A percentile compares a stretch with the other conserved stretches of the same genome.
Evolutionary conservation across 352 stramenopile genomes (phyloP).

Genomic region (Phytophthora pinifolia): DNA sequence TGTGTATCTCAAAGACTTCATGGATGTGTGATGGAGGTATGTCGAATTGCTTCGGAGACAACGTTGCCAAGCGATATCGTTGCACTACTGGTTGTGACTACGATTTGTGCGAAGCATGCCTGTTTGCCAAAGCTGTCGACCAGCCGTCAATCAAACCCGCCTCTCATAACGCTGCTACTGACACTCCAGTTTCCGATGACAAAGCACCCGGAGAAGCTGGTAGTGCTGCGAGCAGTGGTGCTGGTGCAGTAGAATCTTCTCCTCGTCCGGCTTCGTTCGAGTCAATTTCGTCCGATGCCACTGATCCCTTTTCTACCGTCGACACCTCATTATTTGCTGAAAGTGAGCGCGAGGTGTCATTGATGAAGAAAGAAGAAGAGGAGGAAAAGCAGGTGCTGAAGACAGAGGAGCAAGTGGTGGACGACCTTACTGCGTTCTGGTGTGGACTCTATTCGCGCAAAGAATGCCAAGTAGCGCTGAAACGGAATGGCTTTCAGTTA

Average conservation of each 20-base stretch:
- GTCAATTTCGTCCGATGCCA: slow-evolving; percentile 7
- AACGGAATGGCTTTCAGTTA: slow-evolving; percentile 42
- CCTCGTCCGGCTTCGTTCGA: slow-evolving; percentile 5
- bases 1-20: slow-evolving; percentile 52
- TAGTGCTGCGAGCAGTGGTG: not conserved
- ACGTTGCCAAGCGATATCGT: slow-evolving; percentile 54
- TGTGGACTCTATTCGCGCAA: slow-evolving; percentile 55
- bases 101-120: slow-evolving; percentile 69
- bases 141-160: slow-evolving; percentile 17
- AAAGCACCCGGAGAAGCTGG: slow-evolving; percentile 1
- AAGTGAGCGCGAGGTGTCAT: slow-evolving; percentile 20
- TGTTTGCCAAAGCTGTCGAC: slow-evolving; percentile 41
- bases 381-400: slow-evolving; percentile 19
- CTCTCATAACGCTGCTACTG: slow-evolving; percentile 11
- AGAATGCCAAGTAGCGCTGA: slow-evolving; percentile 63
- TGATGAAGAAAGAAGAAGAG: slow-evolving; percentile 22
- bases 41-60: slow-evolving; percentile 56
- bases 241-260: slow-evolving; percentile 1
- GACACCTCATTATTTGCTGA: slow-evolving; percentile 36
- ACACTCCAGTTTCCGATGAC: slow-evolving; percentile 4
- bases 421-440: slow-evolving; percentile 57
- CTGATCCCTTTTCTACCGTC: slow-evolving; percentile 37
- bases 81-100: slow-evolving; percentile 72
- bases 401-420: slow-evolving; percentile 36
- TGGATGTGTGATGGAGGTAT: slow-evolving; percentile 79